Conservation (phyloP, 2,329 filamentous ascomycete genomes). For the Clonostachys rhizophaga region DNA sequence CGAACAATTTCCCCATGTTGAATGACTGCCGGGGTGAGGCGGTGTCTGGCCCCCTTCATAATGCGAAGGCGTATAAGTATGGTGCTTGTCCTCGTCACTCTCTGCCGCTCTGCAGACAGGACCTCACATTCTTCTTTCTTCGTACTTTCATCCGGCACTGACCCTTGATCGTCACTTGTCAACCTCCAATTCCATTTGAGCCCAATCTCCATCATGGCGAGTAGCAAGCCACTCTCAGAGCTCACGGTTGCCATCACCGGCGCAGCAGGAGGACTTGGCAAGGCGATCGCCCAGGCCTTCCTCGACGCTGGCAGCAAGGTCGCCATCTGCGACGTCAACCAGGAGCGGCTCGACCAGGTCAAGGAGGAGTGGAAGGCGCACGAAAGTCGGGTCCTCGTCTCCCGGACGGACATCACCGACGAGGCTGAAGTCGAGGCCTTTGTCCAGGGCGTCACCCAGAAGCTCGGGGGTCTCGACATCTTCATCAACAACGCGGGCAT, state of each 20-base stretch:
- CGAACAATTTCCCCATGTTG: too few relatives aligned
- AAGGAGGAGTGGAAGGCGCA: slow-evolving; percentile 1
- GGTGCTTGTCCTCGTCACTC: too few relatives aligned
- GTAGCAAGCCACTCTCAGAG: slow-evolving; percentile 1
- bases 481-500: slow-evolving; percentile 55
- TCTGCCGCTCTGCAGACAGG: too few relatives aligned
- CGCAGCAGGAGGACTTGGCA: slow-evolving; percentile 9
- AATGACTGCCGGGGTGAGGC: too few relatives aligned
- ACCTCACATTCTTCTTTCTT: too few relatives aligned
- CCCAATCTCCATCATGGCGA: too few relatives aligned
- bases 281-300: slow-evolving; percentile 14
- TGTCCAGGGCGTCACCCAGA: slow-evolving; percentile 7
- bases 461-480: slow-evolving; percentile 37
- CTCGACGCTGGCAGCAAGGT: slow-evolving; percentile 22
- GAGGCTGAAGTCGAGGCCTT: slow-evolving; percentile 16
- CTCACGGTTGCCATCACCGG: slow-evolving; percentile 14
- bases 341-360: slow-evolving; percentile 5
- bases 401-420: slow-evolving; percentile 9
- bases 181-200: too few relatives aligned
- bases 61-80: too few relatives aligned
- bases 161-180: too few relatives aligned
- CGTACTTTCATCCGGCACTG: too few relatives aligned
- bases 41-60: too few relatives aligned
- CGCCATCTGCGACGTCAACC: slow-evolving; percentile 22
- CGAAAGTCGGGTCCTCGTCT: slow-evolving; percentile 2